Evolutionary conservation across 768 basidiomycete species (phyloP).

Genomic region (Hemileccinum impolitum): DNA sequence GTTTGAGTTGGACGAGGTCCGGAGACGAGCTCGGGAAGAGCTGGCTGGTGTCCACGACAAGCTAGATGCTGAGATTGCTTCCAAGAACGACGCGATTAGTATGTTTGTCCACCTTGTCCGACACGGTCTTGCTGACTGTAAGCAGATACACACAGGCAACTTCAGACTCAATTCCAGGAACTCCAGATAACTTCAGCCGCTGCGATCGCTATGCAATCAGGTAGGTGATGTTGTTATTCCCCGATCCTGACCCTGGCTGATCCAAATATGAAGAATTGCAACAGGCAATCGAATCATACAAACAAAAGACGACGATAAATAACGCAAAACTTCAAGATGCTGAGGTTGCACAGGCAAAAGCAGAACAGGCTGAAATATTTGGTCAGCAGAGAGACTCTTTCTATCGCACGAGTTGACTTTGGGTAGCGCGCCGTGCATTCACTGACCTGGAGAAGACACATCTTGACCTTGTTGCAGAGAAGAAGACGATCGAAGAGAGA

Average conservation of each 20-base stretch:
- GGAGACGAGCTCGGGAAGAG: conserved; percentile 64
- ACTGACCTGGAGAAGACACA: conserved; percentile 60
- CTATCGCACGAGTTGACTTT: conserved; percentile 8
- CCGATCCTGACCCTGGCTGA: neutral
- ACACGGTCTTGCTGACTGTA: neutral
- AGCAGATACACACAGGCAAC: conserved; percentile 54
- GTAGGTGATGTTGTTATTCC: conserved; percentile 32
- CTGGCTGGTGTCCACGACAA: conserved; percentile 51
- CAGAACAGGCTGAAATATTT: conserved; percentile 59
- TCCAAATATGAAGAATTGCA: conserved; percentile 47
- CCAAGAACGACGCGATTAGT: conserved; percentile 62
- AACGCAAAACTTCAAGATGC: conserved; percentile 61
- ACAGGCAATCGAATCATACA: conserved; percentile 61
- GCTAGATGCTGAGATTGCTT: conserved; percentile 46
- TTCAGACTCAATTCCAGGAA: conserved; percentile 60
- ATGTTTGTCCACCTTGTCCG: conserved; percentile 9
- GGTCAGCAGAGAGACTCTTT: conserved; percentile 37
- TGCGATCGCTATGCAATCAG: conserved; percentile 56
- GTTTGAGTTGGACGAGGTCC: conserved; percentile 61
- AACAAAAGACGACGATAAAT: conserved; percentile 57
- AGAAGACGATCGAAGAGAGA: conserved; percentile 48
- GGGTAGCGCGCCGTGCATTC: conserved; percentile 56
- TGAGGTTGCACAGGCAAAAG: conserved; percentile 65
- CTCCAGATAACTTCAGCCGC: conserved; percentile 57
- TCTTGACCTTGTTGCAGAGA: conserved; percentile 47